These are phyloP conservation scores for Poa annua DNA, from an alignment of 176 grass and related monocot species.

Conservation along the genomic window DNA sequence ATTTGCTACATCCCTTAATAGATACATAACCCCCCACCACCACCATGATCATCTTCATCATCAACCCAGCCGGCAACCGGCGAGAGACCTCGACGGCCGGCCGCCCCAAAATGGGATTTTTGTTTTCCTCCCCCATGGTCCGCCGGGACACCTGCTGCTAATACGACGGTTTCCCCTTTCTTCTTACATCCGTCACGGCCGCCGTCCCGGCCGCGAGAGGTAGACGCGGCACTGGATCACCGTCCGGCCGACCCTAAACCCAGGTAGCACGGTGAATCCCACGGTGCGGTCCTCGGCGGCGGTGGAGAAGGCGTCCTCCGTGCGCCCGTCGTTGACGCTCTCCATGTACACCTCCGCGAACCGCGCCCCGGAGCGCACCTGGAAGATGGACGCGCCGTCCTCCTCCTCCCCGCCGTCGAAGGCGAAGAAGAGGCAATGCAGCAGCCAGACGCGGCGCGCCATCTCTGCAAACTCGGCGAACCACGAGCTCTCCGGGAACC, in stretches of 20 bases:
- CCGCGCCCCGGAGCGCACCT: slow-evolving; percentile 53
- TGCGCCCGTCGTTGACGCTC: slow-evolving; percentile 54
- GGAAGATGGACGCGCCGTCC: slow-evolving; percentile 72
- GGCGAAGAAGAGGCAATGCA: slow-evolving; percentile 90
- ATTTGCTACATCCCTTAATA: slow-evolving; percentile 59
- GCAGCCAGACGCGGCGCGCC: slow-evolving; percentile 82
- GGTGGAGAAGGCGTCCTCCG: slow-evolving; percentile 38
- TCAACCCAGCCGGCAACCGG: slow-evolving; percentile 31
- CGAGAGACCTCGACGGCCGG: slow-evolving; percentile 53
- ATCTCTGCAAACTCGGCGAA: slow-evolving; percentile 84
- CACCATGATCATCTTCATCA: not conserved
- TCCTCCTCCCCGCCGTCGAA: slow-evolving; percentile 63
- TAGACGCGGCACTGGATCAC: slow-evolving; percentile 88
- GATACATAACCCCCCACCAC: slow-evolving; percentile 51
- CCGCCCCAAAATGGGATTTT: slow-evolving; percentile 50
- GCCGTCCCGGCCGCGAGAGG: slow-evolving; percentile 48
- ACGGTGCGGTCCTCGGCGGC: slow-evolving; percentile 47
- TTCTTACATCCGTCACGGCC: slow-evolving; percentile 35
- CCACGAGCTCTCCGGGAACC: slow-evolving; percentile 78
- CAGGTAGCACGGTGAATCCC: slow-evolving; percentile 85
- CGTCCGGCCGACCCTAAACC: slow-evolving; percentile 77
- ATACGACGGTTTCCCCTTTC: not conserved
- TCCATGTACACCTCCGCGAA: slow-evolving; percentile 99
- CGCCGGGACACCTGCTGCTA: slow-evolving; percentile 22
- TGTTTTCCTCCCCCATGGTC: slow-evolving; percentile 42